Evolutionary conservation across 2,329 filamentous ascomycete species (phyloP).

Genomic region (Fusarium nanum): DNA sequence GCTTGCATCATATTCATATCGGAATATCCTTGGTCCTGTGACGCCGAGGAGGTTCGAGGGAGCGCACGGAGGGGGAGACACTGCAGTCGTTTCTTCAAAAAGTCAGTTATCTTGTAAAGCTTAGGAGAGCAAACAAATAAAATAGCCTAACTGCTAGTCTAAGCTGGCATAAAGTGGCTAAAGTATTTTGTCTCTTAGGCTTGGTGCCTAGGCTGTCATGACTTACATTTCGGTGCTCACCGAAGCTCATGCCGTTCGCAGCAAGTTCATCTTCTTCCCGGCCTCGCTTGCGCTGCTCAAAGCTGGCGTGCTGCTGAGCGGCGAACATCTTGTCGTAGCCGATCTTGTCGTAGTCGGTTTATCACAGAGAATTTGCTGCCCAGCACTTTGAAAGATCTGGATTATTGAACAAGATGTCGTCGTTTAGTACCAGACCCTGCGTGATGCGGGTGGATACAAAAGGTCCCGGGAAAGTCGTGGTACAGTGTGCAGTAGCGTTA

Average conservation of each 20-base stretch:
- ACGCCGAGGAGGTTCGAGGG: slow-evolving; percentile 47
- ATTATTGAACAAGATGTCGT: slow-evolving; percentile 14
- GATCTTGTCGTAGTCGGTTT: too few species aligned
- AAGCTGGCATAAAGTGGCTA: not conserved
- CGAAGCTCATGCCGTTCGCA: slow-evolving; percentile 57
- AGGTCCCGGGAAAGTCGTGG: slow-evolving; percentile 22
- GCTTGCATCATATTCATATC: slow-evolving; percentile 66
- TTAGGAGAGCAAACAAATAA: not conserved
- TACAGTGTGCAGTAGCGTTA: slow-evolving; percentile 11
- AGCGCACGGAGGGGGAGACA: slow-evolving; percentile 63
- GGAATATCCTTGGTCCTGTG: slow-evolving; percentile 47
- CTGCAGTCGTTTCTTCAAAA: slow-evolving; percentile 64
- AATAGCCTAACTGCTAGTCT: not conserved
- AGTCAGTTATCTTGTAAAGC: slow-evolving; percentile 32
- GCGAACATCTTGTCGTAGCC: slow-evolving; percentile 51
- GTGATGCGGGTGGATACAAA: slow-evolving; percentile 44
- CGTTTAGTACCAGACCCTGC: slow-evolving; percentile 35
- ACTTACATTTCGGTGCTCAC: slow-evolving; percentile 63
- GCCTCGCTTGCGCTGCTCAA: slow-evolving; percentile 58
- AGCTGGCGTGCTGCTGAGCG: slow-evolving; percentile 41
- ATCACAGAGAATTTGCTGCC: slow-evolving; percentile 5
- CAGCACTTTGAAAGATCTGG: not conserved
- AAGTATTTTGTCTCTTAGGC: not conserved
- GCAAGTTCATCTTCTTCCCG: slow-evolving; percentile 59
- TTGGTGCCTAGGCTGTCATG: not conserved